These are phyloP conservation scores for Rhodotorula sphaerocarpa DNA, from an alignment of 768 basidiomycete species.

Conservation along the genomic window DNA sequence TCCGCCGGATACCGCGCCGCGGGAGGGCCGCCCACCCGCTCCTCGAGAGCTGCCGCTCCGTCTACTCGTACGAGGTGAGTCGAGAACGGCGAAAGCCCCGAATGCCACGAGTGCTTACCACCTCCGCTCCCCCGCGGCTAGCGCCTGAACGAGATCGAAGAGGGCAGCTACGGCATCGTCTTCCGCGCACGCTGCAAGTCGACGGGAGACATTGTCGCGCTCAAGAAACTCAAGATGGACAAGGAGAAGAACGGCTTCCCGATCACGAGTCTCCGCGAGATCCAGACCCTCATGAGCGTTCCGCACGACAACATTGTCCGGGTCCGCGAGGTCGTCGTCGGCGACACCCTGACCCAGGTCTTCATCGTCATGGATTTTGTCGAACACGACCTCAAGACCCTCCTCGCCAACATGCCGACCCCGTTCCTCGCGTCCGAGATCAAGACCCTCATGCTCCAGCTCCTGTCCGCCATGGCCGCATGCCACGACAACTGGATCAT, in stretches of 20 bases:
- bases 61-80: conserved; percentile 35
- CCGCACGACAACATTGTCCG: conserved; percentile 77
- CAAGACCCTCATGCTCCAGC: conserved; percentile 89
- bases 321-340: conserved; percentile 95
- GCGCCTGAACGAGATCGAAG: conserved; percentile 87
- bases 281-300: conserved; percentile 87
- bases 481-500: conserved; percentile 97
- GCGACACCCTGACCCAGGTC: conserved; percentile 97
- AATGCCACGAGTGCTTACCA: neutral
- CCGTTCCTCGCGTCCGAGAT: conserved; percentile 97
- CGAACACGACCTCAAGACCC: conserved; percentile 95
- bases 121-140: neutral
- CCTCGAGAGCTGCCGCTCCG: conserved; percentile 30
- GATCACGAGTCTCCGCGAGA: conserved; percentile 87
- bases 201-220: conserved; percentile 87
- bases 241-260: conserved; percentile 99
- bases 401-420: conserved; percentile 86
- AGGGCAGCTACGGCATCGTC: conserved; percentile 95
- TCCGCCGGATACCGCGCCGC: conserved; percentile 1
- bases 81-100: no score
- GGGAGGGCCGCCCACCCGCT: conserved; percentile 28
- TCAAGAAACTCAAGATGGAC: conserved; percentile 96
- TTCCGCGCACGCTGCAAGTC: conserved; percentile 92
- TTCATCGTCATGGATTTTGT: conserved; percentile 87
- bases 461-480: conserved; percentile 83